Percentiles rank a stretch among this genome's conserved stretches.
phyloP scores from a whole-genome alignment of 2,329 filamentous ascomycete genomes.

The Eutypella sp. region DNA sequence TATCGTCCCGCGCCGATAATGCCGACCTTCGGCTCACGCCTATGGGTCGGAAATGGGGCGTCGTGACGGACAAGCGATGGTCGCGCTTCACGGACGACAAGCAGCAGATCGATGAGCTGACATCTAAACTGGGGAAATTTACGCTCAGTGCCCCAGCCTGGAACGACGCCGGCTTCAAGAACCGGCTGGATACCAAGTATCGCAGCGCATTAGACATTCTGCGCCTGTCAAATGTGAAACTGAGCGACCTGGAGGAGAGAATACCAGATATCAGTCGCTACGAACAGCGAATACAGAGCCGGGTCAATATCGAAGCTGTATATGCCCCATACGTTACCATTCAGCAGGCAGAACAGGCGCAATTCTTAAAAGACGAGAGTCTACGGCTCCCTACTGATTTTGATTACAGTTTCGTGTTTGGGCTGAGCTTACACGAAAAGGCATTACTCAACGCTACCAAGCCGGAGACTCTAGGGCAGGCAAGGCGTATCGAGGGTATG shows the following conservation, averaged over 20 bases:
- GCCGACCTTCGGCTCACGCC: conserved; percentile 82
- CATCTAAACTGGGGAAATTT: conserved; percentile 52
- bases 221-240: conserved; percentile 55
- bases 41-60: conserved; percentile 69
- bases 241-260: conserved; percentile 51
- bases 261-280: conserved; percentile 55
- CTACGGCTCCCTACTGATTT: conserved; percentile 67
- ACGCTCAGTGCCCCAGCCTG: conserved; percentile 59
- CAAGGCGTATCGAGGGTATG: conserved; percentile 77
- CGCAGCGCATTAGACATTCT: conserved; percentile 78
- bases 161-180: conserved; percentile 63
- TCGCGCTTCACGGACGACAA: conserved; percentile 59
- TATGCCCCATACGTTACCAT: conserved; percentile 83
- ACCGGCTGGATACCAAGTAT: conserved; percentile 59
- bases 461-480: conserved; percentile 86
- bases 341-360: conserved; percentile 61
- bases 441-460: conserved; percentile 62
- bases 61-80: conserved; percentile 80
- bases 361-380: conserved; percentile 71
- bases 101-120: conserved; percentile 63
- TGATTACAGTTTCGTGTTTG: conserved; percentile 68
- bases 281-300: conserved; percentile 53
- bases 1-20: conserved; percentile 89
- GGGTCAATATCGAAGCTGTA: conserved; percentile 74
- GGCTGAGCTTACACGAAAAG: conserved; percentile 76